Evolutionary conservation across 306 rosid species (phyloP).

Genomic region (Castanopsis chinensis): DNA sequence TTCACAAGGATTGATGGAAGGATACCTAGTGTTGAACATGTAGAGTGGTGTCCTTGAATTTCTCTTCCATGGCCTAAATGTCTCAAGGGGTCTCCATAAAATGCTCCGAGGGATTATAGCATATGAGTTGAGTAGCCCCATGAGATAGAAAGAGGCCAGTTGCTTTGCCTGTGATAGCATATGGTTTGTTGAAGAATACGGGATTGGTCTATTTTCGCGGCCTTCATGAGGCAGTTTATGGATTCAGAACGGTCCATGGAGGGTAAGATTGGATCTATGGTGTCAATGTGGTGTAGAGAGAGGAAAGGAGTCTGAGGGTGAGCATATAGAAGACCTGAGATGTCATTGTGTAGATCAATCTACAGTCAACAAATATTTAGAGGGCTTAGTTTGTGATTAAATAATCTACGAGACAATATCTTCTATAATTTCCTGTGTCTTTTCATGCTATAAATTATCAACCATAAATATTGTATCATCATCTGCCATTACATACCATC

Average conservation of each 20-base stretch:
- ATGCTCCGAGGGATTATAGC: constrained; percentile 25
- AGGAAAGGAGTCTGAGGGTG: constrained; percentile 39
- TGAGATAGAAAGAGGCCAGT: constrained; percentile 49
- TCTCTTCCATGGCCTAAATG: constrained; percentile 32
- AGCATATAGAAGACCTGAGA: constrained; percentile 39
- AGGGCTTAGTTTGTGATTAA: too few species aligned
- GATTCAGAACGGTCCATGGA: constrained; percentile 36
- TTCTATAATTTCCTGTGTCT: too few species aligned
- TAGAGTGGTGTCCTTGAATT: constrained; percentile 21
- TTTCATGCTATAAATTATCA: constrained; percentile 24
- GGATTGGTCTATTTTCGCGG: constrained; percentile 28
- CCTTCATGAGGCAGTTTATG: constrained; percentile 33
- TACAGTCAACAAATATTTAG: not conserved
- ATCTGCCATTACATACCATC: constrained; percentile 54
- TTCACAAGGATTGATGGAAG: constrained; percentile 32
- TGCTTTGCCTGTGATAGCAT: constrained; percentile 42
- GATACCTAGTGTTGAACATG: constrained; percentile 46
- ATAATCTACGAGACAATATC: too few species aligned
- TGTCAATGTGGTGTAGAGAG: constrained; percentile 51
- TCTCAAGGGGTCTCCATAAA: constrained; percentile 41
- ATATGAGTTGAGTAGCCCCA: constrained; percentile 55
- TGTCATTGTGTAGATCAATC: constrained; percentile 42
- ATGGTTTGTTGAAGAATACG: constrained; percentile 52
- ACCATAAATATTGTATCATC: constrained; percentile 40
- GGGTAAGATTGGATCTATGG: constrained; percentile 44